Evolutionary conservation across 768 basidiomycete species (phyloP), one percentile per base, ranked within the genome.

Genomic region (Boletus fagicola): DNA sequence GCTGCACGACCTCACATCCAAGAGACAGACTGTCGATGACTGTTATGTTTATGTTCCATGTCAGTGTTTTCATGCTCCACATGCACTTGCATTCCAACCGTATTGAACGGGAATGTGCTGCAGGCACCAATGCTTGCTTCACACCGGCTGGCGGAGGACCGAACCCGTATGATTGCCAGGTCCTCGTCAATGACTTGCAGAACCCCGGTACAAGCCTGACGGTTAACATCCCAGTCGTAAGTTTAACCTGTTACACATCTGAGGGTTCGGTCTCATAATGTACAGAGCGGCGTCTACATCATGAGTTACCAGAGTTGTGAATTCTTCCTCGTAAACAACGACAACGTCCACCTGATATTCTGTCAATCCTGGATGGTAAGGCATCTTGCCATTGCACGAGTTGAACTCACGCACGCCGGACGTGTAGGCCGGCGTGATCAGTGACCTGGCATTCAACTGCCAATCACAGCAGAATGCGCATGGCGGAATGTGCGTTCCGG

Each of bases 211-310:
- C 15, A 15, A 6, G 13, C 12, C 7, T 3, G 42, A 43, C 43
- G 15, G 15, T 2, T 16, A 5, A 2, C 24, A 10, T 45, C 15
- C 2, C 44, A 18, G 5, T 1, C 2, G 45, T 26, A 26, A 5
- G 44, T 16, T 45, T 9, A 5, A 45, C 16, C 15, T 5, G 4
- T 5, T 5, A 5, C 39, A 40, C 10, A 10, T 26, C 10, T 5
- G 43, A 45, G 24, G 16, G 26, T 45, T 22, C 24, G 18, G 4
- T 40, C n/a, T 20, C 10, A 12, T 6, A 12, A 5, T 40, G n/a
- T 20, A 20, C 39, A 40, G 39, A 16, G 24, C 2, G 0, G 0
- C 2, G 16, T 1, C 2, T 10, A 0, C 15, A 3, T 8, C 3
- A 0, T 3, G 24, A 18, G 1, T 18, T 45, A 26, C 16, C 0